Evolutionary conservation across 345 rosid species (phyloP), one percentile per base, ranked within the genome.

Genomic region (Populus pruinosa): DNA sequence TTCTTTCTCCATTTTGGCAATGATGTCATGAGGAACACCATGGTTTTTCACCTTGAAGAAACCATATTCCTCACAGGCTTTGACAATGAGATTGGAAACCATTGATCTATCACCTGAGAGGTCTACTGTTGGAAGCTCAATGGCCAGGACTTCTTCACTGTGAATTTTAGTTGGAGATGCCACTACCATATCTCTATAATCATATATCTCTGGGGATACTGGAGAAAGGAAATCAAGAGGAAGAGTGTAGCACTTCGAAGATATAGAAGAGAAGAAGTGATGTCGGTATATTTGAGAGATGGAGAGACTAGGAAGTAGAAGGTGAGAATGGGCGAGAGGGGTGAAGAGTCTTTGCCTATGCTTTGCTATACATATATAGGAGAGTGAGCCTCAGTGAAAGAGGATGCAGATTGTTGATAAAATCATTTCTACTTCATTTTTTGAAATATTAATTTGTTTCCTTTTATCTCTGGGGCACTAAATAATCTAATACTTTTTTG

Each of bases 21-120:
- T 79, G 16, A 72, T 38, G 39, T 82, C 70, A 16, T 17, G 53
- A 8, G 77, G 33, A 63, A 85, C 85, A 0, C 87, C 83, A 27
- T 85, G 87, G 71, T 85, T 82, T 18, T 79, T 73, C 38, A 85
- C 83, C 76, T 79, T 85, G 79, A 85, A 85, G 73, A 85, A 82
- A 2, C 87, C 87, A 41, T 63, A 49, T 2, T 79, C 77, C 66
- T 82, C 80, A 31, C 83, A 55, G 7, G 87, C 85, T 73, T 55
- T 74, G 9, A 85, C 87, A 5, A 85, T 82, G 17, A 17, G 66
- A 17, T 31, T 68, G 4, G 71, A 36, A 39, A 82, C 35, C 77
- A 61, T 55, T 8, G 73, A 29, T 12, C 79, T 71, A 9, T 67
- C 66, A 5, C 44, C 76, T 59, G 79, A 74, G 10, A 82, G 55